Base-by-base conservation (phyloP, 2,329 filamentous ascomycete genomes). In the Talaromyces marneffei region DNA sequence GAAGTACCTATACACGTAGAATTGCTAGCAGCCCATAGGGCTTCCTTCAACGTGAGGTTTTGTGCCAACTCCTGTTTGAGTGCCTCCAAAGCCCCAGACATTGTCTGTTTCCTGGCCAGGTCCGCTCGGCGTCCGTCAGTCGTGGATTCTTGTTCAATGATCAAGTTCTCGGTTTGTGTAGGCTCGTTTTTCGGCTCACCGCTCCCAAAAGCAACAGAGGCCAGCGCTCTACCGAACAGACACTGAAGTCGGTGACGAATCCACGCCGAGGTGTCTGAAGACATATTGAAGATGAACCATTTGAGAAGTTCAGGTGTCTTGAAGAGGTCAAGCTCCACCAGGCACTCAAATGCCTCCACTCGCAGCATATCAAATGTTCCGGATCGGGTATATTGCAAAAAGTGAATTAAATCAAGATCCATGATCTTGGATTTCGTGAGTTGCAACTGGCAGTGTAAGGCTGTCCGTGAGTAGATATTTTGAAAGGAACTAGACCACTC, bases 401-500 rank as follows among this genome's bases (percentile, higher is more conserved):
- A 85, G 58, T 86, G 84, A 50, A 81, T 77, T 0, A 80, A 68
- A 64, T 83, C 82, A 59, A 80, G 72, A 9, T 82, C 79, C 46
- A 82, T 77, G 37, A 84, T 77, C 10, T 79, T 80, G 6, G 79
- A 80, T 64, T 81, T 76, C 65, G 82, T 82, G 18, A 87, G 74
- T 65, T 79, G 79, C 63, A 80, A 75, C 63, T 85, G 79, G 71
- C 85, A 87, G n/a, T 83, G 78, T 18, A 88, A 75, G 20, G 85
- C 84, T 12, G 85, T 85, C 12, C 79, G 79, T 1, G 85, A 84
- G 70, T 86, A 86, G 25, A 87, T 74, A 65, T 88, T 88, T 60
- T 87, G 85, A 68, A 82, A 87, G 0, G 85, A 87, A 40, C 83
- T 81, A 1, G 85, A 84, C 84, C 85, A 88, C 70, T 88, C 85